Percentiles rank a stretch among this genome's conserved stretches.
Evolutionary conservation across 805 yeast genomes (phyloP).

Genomic region (Kluyveromyces nonfermentans): DNA sequence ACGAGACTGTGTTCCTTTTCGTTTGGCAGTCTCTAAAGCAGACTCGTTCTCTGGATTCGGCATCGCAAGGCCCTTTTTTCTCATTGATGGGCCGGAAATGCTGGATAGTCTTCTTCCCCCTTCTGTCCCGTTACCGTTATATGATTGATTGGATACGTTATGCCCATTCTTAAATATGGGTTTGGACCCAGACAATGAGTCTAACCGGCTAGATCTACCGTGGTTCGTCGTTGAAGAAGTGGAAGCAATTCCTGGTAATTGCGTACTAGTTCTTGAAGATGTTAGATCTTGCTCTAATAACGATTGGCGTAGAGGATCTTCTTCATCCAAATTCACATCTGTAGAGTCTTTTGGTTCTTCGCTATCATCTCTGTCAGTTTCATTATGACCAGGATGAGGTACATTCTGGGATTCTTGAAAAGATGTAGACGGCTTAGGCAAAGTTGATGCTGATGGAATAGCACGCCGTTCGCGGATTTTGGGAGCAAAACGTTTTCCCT

Average conservation of each 20-base stretch:
- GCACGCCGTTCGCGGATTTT: conserved; percentile 39
- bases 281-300: conserved; percentile 12
- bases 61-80: conserved; percentile 15
- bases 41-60: conserved; percentile 21
- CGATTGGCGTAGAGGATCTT: conserved; percentile 8
- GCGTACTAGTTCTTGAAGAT: conserved; percentile 6
- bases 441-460: conserved; percentile 20
- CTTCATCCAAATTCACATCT: conserved; percentile 7
- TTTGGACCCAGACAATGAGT: conserved; percentile 28
- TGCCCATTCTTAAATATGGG: conserved; percentile 25
- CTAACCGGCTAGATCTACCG: conserved; percentile 32
- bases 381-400: conserved; percentile 5
- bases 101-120: conserved; percentile 19
- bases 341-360: conserved; percentile 7
- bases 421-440: conserved; percentile 17
- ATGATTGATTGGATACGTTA: conserved; percentile 1
- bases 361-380: conserved; percentile 1
- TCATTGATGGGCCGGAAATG: conserved; percentile 10
- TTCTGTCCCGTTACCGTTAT: conserved; percentile 3
- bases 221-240: conserved; percentile 4
- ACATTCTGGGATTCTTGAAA: conserved; percentile 2
- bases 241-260: conserved; percentile 14
- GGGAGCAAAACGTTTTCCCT: conserved; percentile 58
- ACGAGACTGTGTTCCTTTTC: conserved; percentile 21
- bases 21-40: conserved; percentile 23